Evolutionary conservation across 225 moss, liverwort and hornwort species (phyloP).

Genomic region (Pleurozium schreberi): DNA sequence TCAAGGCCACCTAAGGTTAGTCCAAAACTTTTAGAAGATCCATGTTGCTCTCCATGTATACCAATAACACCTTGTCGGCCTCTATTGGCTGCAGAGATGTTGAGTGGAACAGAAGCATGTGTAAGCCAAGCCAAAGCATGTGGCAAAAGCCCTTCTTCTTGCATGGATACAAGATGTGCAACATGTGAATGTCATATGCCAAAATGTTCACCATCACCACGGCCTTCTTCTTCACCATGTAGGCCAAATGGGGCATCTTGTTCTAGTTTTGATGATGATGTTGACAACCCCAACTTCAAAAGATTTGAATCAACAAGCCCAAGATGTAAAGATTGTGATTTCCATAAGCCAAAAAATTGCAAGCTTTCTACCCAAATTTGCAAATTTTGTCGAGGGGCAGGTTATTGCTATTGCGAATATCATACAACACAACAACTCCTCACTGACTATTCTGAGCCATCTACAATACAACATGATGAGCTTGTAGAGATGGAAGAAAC

Average conservation of each 20-base stretch:
- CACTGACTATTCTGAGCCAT: background rate
- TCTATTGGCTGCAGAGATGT: conserved; percentile 29
- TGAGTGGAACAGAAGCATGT: conserved; percentile 31
- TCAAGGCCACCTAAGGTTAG: background rate
- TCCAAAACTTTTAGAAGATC: conserved; percentile 10
- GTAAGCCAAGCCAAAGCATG: background rate
- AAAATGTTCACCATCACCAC: background rate
- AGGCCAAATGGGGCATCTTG: background rate
- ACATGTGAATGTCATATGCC: conserved; percentile 15
- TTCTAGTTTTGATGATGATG: background rate
- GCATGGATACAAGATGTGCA: conserved; percentile 1
- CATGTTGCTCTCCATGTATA: conserved; percentile 4
- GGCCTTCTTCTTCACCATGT: background rate
- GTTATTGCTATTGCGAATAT: background rate
- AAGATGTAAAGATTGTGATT: conserved; percentile 15
- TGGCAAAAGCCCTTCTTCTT: background rate
- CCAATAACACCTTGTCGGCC: background rate
- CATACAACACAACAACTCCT: background rate
- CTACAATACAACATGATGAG: background rate
- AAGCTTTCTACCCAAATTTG: conserved; percentile 27
- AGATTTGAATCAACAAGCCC: conserved; percentile 5
- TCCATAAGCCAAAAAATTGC: conserved; percentile 17
- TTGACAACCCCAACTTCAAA: conserved; percentile 7
- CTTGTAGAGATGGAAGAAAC: background rate
- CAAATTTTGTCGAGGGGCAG: conserved; percentile 11